Evolutionary conservation across 2,329 filamentous ascomycete genomes (phyloP).

Genomic region (Fusarium nurragi): DNA sequence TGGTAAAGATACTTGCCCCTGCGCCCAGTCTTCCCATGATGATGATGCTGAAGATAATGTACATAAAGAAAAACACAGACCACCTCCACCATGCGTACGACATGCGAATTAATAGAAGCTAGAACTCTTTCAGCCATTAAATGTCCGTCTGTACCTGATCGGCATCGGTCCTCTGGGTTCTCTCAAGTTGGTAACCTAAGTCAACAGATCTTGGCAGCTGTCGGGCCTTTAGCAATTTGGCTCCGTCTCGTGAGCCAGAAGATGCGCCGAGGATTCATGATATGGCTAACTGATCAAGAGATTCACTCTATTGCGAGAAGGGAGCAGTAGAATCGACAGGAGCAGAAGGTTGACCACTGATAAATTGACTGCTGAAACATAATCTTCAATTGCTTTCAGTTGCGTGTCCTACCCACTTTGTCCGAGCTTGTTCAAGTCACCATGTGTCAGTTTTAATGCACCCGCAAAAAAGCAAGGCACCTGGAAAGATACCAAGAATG

Average conservation of each 20-base stretch:
- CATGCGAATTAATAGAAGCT: slow-evolving; percentile 15
- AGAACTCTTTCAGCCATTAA: slow-evolving; percentile 34
- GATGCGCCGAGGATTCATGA: slow-evolving; percentile 13
- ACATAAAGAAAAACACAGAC: background rate
- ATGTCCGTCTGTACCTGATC: slow-evolving; percentile 40
- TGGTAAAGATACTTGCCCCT: slow-evolving; percentile 3
- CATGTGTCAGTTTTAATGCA: slow-evolving; percentile 37
- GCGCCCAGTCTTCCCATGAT: slow-evolving; percentile 1
- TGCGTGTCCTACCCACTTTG: slow-evolving; percentile 7
- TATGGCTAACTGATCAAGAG: background rate
- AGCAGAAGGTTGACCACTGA: background rate
- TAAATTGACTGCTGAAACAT: background rate
- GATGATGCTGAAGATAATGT: slow-evolving; percentile 2
- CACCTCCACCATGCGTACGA: slow-evolving; percentile 13
- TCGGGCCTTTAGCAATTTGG: slow-evolving; percentile 27
- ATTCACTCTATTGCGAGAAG: background rate
- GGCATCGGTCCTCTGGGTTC: slow-evolving; percentile 30
- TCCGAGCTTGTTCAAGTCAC: slow-evolving; percentile 21
- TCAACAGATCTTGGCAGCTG: slow-evolving; percentile 32
- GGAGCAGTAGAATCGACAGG: background rate
- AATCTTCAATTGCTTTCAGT: slow-evolving; percentile 17
- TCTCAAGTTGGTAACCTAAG: slow-evolving; percentile 8
- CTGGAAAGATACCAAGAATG: slow-evolving; percentile 6
- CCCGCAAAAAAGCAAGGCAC: slow-evolving; percentile 30
- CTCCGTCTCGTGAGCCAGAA: slow-evolving; percentile 26